Conservation (phyloP, 2,329 filamentous ascomycete genomes). For the Aphanoascus verrucosus region DNA sequence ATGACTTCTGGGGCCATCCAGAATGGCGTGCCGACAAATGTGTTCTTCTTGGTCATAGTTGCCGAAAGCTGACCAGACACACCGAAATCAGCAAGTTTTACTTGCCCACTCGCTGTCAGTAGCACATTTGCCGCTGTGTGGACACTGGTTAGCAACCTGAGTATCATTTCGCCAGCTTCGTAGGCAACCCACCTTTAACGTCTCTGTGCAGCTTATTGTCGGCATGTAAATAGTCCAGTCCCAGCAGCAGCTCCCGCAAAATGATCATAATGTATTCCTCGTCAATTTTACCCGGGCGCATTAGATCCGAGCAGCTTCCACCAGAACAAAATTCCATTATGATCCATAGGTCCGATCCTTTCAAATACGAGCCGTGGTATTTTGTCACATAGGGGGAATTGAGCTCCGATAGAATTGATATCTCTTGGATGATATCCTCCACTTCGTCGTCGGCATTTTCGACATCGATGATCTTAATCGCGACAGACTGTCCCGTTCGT, state of each 20-base stretch:
- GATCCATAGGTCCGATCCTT: conserved; percentile 95
- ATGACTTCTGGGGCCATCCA: conserved; percentile 99
- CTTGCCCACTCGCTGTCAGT: conserved; percentile 79
- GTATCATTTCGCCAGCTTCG: not conserved
- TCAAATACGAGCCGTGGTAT: conserved; percentile 94
- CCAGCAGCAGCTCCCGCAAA: conserved; percentile 74
- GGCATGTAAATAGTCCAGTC: conserved; percentile 82
- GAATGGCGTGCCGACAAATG: conserved; percentile 94
- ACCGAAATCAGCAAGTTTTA: conserved; percentile 94
- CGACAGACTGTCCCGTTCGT: conserved; percentile 81
- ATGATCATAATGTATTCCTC: conserved; percentile 98
- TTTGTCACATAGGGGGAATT: conserved; percentile 95
- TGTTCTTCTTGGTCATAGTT: conserved; percentile 99
- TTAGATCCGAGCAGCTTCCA: conserved; percentile 86
- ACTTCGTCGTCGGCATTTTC: conserved; percentile 99
- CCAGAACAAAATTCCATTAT: conserved; percentile 99
- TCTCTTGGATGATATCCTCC: conserved; percentile 98
- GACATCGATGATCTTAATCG: conserved; percentile 97
- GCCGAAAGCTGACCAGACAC: conserved; percentile 92
- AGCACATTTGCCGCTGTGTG: conserved; percentile 87
- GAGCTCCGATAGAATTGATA: conserved; percentile 90
- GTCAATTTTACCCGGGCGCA: conserved; percentile 83
- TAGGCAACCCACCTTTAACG: conserved; percentile 62
- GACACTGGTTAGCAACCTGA: conserved; percentile 4
- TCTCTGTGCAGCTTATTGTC: conserved; percentile 96